Evolutionary conservation across 805 yeast species (phyloP), one percentile per base, ranked within the genome.

Genomic region (Candida insectalens): DNA sequence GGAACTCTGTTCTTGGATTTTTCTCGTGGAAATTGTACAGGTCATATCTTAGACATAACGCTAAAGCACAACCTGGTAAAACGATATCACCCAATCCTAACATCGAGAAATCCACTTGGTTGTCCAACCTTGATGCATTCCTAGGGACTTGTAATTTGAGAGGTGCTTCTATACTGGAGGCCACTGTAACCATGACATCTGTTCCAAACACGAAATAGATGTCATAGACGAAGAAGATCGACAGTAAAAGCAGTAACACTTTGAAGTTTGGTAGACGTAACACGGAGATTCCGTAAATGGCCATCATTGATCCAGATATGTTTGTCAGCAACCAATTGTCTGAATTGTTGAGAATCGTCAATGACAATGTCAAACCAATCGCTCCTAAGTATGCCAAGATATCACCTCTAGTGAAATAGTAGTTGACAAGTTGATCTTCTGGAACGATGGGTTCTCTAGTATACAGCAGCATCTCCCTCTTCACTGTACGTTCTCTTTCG

Each of bases 21-120:
- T 30, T 27, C 10, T 53, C 51, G 46, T 65, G 65, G 47, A 57
- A 56, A 29, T 45, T 57, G 50, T 47, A 63, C 20, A 67, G 51
- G 51, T 78, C 85, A 47, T 57, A 76, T 36, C 78, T 60, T 25
- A 73, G 55, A 44, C 76, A 69, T 27, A 76, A 52, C 2, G 77
- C 54, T 9, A 72, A 57, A 36, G 73, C 65, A 13, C 61, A 34
- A 0, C 79, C 80, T 1, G 87, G 84, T 10, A 77, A 52, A 3
- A 71, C 71, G 34, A 80, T 65, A 49, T 79, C 87, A 5, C 85
- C 85, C 4, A 77, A 54, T 1, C 85, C 87, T 7, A 79, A 52
- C 32, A 76, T 49, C 4, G 69, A 55, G 40, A 59, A 51, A 4
- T 38, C 33, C 3, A 53, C 34, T 15, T 29, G 10, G 3, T 28